phyloP scores from a whole-genome alignment of 176 grass and related monocot genomes.

The Dactylis glomerata region DNA sequence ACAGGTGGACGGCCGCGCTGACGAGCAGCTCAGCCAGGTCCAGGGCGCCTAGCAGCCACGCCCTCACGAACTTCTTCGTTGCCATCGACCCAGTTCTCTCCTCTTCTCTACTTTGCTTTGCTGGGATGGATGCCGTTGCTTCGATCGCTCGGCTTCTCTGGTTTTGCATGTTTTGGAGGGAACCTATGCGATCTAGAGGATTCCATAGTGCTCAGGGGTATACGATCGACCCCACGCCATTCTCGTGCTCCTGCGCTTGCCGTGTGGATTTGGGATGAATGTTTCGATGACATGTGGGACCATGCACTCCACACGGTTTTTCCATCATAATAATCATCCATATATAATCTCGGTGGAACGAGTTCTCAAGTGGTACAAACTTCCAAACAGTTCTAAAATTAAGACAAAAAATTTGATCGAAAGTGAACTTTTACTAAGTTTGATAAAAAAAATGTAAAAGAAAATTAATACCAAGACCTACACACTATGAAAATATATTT shows the following conservation, averaged over 20 bases:
- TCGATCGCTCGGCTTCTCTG: not conserved
- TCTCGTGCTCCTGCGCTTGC: not conserved
- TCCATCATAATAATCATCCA: not conserved
- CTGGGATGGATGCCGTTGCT: not conserved
- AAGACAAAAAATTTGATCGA: no score
- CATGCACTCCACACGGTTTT: not conserved
- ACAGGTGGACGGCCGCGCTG: slow-evolving; percentile 54
- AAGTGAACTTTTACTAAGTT: no score
- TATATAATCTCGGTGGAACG: not conserved
- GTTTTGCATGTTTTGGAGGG: not conserved
- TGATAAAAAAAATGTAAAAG: no score
- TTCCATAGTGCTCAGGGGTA: not conserved
- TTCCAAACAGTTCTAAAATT: no score
- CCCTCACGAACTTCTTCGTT: not conserved
- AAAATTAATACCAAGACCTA: no score
- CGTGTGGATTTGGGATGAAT: not conserved
- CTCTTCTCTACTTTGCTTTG: not conserved
- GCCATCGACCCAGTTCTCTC: no score
- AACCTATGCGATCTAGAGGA: not conserved
- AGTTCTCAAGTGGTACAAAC: no score
- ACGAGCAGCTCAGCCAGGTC: slow-evolving; percentile 51
- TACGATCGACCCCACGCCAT: not conserved
- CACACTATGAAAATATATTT: no score
- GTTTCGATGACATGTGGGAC: not conserved
- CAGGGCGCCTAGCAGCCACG: slow-evolving; percentile 18